Conservation (phyloP, 2,329 filamentous ascomycete genomes). For the Niveomyces coronatus region DNA sequence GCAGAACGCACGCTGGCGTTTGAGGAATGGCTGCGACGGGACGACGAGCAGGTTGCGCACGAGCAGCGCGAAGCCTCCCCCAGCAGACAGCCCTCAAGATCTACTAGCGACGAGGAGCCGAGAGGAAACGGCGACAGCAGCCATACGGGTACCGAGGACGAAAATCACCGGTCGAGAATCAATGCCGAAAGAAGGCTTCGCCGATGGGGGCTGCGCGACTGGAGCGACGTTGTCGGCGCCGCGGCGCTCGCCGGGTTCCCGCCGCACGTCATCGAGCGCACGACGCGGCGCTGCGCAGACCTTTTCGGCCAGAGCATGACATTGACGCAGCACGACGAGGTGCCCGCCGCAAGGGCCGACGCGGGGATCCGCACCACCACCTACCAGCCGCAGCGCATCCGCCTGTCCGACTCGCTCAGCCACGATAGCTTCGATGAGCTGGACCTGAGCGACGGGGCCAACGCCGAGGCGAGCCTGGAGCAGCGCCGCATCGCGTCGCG, state of each 20-base stretch:
- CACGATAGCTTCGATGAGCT: slow-evolving; percentile 17
- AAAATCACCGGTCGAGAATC: slow-evolving; percentile 11
- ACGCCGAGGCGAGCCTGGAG: slow-evolving; percentile 16
- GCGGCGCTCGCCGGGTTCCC: slow-evolving; percentile 68
- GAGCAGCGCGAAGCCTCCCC: slow-evolving; percentile 11
- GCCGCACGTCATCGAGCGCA: slow-evolving; percentile 51
- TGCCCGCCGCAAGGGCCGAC: slow-evolving; percentile 14
- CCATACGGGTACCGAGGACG: slow-evolving; percentile 12
- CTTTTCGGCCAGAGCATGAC: slow-evolving; percentile 66
- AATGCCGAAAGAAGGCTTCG: slow-evolving; percentile 18
- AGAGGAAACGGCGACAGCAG: slow-evolving; percentile 10
- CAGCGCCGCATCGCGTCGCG: slow-evolving; percentile 23
- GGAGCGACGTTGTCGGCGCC: slow-evolving; percentile 74
- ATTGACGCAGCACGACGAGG: slow-evolving; percentile 44
- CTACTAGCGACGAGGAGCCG: slow-evolving; percentile 9
- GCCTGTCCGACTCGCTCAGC: slow-evolving; percentile 14
- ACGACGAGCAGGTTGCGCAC: slow-evolving; percentile 18
- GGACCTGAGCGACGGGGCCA: slow-evolving; percentile 15
- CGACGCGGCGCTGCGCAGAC: slow-evolving; percentile 62
- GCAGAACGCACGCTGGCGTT: slow-evolving; percentile 22
- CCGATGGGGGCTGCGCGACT: slow-evolving; percentile 52
- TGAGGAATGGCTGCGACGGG: slow-evolving; percentile 23
- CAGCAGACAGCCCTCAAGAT: slow-evolving; percentile 9
- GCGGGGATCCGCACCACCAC: slow-evolving; percentile 17
- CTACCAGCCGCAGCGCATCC: slow-evolving; percentile 21